These are phyloP conservation scores for Globomyces sp. DNA, from an alignment of 371 early-diverging fungal species.

Conservation along the genomic window DNA sequence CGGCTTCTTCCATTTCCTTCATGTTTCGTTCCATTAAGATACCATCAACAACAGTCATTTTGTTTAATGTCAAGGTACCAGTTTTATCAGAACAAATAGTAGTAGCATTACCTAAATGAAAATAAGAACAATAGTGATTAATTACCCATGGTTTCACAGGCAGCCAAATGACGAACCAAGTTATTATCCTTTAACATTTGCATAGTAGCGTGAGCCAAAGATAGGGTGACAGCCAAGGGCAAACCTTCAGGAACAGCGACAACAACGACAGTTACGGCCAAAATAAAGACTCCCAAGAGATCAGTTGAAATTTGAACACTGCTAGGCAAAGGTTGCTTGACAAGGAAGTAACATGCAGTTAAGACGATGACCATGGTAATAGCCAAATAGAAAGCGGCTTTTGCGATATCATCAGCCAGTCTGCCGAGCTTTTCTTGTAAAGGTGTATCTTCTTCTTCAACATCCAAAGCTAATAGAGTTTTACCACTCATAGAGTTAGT, in stretches of 20 bases:
- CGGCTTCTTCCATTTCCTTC: not conserved
- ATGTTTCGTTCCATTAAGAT: slow-evolving; percentile 10
- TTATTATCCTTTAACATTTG: slow-evolving; percentile 87
- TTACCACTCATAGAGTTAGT: slow-evolving; percentile 64
- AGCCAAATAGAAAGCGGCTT: slow-evolving; percentile 81
- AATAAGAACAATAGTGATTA: slow-evolving; percentile 43
- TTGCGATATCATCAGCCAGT: slow-evolving; percentile 90
- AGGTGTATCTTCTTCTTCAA: slow-evolving; percentile 80
- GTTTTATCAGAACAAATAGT: slow-evolving; percentile 97
- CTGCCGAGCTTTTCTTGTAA: slow-evolving; percentile 83
- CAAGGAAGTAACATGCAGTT: slow-evolving; percentile 74
- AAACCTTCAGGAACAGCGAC: slow-evolving; percentile 98
- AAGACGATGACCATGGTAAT: slow-evolving; percentile 75
- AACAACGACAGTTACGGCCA: slow-evolving; percentile 79
- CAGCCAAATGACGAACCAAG: slow-evolving; percentile 88
- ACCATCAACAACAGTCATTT: slow-evolving; percentile 81
- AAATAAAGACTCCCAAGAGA: slow-evolving; percentile 66
- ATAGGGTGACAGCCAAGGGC: slow-evolving; percentile 95
- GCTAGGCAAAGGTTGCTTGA: slow-evolving; percentile 42
- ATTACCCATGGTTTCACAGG: slow-evolving; percentile 97
- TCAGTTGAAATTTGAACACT: slow-evolving; percentile 60
- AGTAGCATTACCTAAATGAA: slow-evolving; percentile 66
- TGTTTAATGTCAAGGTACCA: slow-evolving; percentile 94
- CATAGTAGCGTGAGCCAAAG: slow-evolving; percentile 92
- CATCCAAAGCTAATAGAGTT: slow-evolving; percentile 77